phyloP scores from a whole-genome alignment of 2,329 filamentous ascomycete genomes.

The Teratosphaeria pseudoeucalypti region DNA sequence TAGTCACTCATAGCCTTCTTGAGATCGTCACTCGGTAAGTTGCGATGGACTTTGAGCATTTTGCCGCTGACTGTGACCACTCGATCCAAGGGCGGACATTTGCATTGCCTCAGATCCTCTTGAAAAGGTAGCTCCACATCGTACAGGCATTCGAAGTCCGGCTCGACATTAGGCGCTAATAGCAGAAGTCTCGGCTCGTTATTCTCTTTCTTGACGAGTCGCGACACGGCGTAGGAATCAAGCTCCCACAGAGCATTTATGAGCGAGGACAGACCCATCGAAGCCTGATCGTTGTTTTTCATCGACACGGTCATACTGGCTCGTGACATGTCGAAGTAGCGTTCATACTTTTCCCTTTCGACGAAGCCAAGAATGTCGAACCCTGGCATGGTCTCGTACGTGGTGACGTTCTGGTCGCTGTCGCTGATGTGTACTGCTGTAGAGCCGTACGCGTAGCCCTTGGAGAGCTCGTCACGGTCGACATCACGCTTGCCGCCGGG shows the following conservation, averaged over 20 bases:
- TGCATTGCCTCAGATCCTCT: conserved; percentile 83
- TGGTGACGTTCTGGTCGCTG: conserved; percentile 80
- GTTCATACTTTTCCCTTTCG: conserved; percentile 54
- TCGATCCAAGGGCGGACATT: conserved; percentile 79
- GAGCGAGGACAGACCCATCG: conserved; percentile 76
- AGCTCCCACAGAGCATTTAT: conserved; percentile 79
- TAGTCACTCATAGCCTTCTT: conserved; percentile 78
- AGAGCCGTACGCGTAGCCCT: conserved; percentile 85
- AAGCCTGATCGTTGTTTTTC: conserved; percentile 69
- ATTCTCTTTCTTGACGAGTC: conserved; percentile 74
- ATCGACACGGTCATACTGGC: conserved; percentile 67
- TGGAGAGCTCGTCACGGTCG: conserved; percentile 72
- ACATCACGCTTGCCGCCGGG: conserved; percentile 75
- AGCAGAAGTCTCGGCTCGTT: conserved; percentile 69
- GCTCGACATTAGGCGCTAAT: conserved; percentile 68
- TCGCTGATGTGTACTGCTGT: conserved; percentile 84
- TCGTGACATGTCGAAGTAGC: conserved; percentile 76
- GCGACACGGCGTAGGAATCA: conserved; percentile 74
- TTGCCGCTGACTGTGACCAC: conserved; percentile 82
- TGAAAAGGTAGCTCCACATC: conserved; percentile 87
- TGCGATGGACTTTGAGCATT: conserved; percentile 67
- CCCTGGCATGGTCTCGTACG: conserved; percentile 62
- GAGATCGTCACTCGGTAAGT: conserved; percentile 67
- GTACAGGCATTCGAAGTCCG: conserved; percentile 72
- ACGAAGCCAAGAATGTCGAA: conserved; percentile 86